phyloP scores from a whole-genome alignment of 1,284 basidiomycete genomes.

The Apiotrichum gamsii region DNA sequence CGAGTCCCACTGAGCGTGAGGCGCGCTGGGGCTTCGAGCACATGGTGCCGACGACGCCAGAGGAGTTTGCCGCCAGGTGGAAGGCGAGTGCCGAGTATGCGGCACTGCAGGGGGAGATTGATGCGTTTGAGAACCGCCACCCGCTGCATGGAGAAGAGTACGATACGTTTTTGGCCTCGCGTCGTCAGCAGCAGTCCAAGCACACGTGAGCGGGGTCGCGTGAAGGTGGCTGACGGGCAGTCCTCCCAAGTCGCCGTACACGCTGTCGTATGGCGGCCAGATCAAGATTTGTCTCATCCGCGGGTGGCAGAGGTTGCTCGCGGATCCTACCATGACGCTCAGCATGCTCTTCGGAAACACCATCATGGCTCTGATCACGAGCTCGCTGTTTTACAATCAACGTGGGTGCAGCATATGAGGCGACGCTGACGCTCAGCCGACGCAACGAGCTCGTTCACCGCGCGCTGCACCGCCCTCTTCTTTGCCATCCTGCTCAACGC shows the following conservation, averaged over 20 bases:
- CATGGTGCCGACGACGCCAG: conserved; percentile 56
- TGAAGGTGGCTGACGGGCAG: too few species aligned
- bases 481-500: conserved; percentile 47
- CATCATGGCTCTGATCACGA: conserved; percentile 47
- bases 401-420: too few species aligned
- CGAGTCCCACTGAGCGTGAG: conserved; percentile 57
- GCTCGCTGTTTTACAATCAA: conserved; percentile 47
- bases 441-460: conserved; percentile 34
- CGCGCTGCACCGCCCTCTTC: conserved; percentile 46
- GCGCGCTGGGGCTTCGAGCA: conserved; percentile 51
- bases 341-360: conserved; percentile 46
- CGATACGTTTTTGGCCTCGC: conserved; percentile 45
- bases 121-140: conserved; percentile 39
- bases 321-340: conserved; percentile 45
- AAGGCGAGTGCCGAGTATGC: conserved; percentile 39
- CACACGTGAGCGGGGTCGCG: conserved; percentile 36
- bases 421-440: conserved; percentile 8
- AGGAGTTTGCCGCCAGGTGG: conserved; percentile 53
- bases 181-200: conserved; percentile 49
- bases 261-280: conserved; percentile 45
- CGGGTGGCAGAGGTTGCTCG: conserved; percentile 45
- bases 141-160: conserved; percentile 44
- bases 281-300: conserved; percentile 46
- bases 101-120: conserved; percentile 42
- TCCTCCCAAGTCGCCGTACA: conserved; percentile 47